A percentile compares a stretch with the other conserved stretches of the same genome.
Conservation (phyloP, 163 green algal genomes). For the Smithsoniella earleae region DNA sequence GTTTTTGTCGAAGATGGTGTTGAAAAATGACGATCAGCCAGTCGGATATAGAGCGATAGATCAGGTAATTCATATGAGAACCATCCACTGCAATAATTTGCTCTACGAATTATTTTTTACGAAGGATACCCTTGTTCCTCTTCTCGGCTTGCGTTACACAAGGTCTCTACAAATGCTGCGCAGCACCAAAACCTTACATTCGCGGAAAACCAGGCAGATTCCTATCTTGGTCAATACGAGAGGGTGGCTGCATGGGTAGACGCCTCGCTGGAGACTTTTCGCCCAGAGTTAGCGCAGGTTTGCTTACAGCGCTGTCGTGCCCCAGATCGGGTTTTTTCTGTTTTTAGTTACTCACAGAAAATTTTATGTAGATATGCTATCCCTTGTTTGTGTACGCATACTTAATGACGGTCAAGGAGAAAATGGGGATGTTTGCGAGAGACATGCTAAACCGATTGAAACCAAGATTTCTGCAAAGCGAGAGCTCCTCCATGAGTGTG, state of each 20-base stretch:
- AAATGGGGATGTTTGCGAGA: constrained; percentile 5
- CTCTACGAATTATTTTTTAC: too few relatives aligned
- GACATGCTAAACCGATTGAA: neutral
- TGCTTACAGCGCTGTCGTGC: too few relatives aligned
- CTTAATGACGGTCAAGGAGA: constrained; percentile 8
- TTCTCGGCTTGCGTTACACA: too few relatives aligned
- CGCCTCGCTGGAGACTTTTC: constrained; percentile 10
- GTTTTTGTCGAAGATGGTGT: too few relatives aligned
- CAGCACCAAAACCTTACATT: neutral
- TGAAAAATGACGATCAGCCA: too few relatives aligned
- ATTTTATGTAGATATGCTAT: neutral
- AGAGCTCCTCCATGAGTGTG: constrained; percentile 26
- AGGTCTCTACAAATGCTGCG: too few relatives aligned
- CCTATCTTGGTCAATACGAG: constrained; percentile 14
- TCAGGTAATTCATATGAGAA: too few relatives aligned
- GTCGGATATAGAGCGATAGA: too few relatives aligned
- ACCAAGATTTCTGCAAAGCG: constrained; percentile 27
- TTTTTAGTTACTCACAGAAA: neutral
- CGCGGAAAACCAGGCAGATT: constrained; percentile 9
- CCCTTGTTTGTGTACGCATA: constrained; percentile 25
- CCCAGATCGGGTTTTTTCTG: neutral
- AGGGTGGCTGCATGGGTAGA: constrained; percentile 21
- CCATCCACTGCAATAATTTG: too few relatives aligned
- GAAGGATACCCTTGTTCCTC: too few relatives aligned
- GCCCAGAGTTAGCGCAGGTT: constrained; percentile 15